Evolutionary conservation across 805 yeast genomes (phyloP), one percentile per base, ranked within the genome.

Genomic region (Saturnispora quitensis): DNA sequence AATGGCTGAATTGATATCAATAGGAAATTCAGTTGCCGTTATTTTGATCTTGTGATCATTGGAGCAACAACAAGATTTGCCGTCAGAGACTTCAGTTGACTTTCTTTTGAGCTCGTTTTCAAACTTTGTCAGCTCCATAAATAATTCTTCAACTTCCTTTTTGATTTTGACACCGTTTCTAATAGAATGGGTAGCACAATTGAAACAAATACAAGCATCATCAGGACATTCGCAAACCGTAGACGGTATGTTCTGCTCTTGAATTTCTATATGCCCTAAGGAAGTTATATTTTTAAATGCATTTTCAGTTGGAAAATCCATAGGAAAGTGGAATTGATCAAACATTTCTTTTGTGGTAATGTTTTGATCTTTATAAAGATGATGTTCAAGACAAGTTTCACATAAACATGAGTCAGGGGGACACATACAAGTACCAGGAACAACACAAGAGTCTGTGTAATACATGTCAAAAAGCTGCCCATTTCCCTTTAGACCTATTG

Each of bases 361-460:
- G 10, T 54, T 50, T 13, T 55, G 43, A 27, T 50, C 45, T 43
- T 43, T 57, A 8, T 34, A 42, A 18, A 40, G 27, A 34, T 54
- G 55, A 51, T 68, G 72, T 5, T 60, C 69, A 15, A 58, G 50
- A 52, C 72, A 68, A 5, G 53, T 62, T 15, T 58, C 61, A 55
- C 72, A 68, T 5, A 54, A 45, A 56, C 72, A 68, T 13, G 55
- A 48, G 18, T 55, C 64, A 3, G 67, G 64, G 7, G 60, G 66
- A 55, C 72, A 68, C 8, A 58, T 46, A 54, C 72, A 68, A 1
- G 69, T 58, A 1, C 71, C 71, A 0, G 70, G 68, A 24, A 67
- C 65, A 5, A 67, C 58, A 50, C 70, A 67, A 0, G 68, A 51
- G 35, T 67, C 64, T 1, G 69, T 65, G 20, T 64, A 48, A 43